Evolutionary conservation across 2,329 filamentous ascomycete genomes (phyloP), one percentile per base, ranked within the genome.

Genomic region (Pezicula radicicola): DNA sequence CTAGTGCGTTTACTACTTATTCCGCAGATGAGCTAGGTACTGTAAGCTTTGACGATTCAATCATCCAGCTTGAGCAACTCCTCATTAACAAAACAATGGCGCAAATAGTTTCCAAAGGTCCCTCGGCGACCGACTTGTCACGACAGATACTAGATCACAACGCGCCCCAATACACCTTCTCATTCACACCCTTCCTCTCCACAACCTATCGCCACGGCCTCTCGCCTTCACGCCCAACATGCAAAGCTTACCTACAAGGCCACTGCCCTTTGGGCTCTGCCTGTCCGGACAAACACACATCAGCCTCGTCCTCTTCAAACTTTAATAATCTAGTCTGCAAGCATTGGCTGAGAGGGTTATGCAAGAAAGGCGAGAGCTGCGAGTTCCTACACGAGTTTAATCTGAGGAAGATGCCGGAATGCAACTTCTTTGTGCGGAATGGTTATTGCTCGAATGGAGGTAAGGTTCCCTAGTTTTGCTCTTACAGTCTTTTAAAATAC

Each of bases 341-440:
- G 76, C 94, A 97, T 78, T 97, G 94, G 86, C 85, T 97, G 66
- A 89, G 95, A 59, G 93, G 92, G 0, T 83, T 99, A 18, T 99
- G 94, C 79, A 99, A 99, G 69, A 97, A 97, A 73, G 94, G 93
- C 64, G 88, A 97, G 67, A 84, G 85, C 61, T 99, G 94, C 84
- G 94, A 99, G 75, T 99, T 97, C 66, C 78, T 97, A 46, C 94
- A 99, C 78, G 94, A 97, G 73, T 99, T 97, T 77, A 97, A 99
- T 73, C 81, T 99, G 61, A 86, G 94, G 58, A 92, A 94, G 71
- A 97, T 97, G 91, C 92, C 94, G 57, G 94, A 97, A 75, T 99
- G 94, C 75, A 96, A 96, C 66, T 96, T 96, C 72, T 97, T 93
- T 73, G 86, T 91, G 52, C 83, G 91, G 55, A 96, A 94, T 67